These are phyloP conservation scores for Setaria italica DNA, from an alignment of 202 grass and related monocot species.

Conservation along the genomic window DNA sequence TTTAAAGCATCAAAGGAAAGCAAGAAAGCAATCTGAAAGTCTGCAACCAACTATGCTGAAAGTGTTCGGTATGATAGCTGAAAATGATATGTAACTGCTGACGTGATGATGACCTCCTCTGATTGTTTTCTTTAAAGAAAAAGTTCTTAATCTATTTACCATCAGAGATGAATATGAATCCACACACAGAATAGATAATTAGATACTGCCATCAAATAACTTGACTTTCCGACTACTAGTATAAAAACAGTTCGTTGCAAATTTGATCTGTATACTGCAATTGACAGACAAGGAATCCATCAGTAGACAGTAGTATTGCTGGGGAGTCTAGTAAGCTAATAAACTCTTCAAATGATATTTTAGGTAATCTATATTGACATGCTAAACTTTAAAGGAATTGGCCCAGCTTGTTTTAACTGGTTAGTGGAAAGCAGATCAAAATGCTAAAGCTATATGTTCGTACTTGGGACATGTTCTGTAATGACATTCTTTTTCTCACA, in stretches of 20 bases:
- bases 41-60: conserved; percentile 10
- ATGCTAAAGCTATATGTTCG: not conserved
- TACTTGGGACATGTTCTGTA: not conserved
- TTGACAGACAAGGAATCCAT: not conserved
- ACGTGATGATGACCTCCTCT: not conserved
- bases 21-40: conserved; percentile 6
- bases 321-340: not conserved
- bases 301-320: not conserved
- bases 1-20: conserved; percentile 9
- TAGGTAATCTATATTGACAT: not conserved
- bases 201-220: not conserved
- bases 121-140: conserved; percentile 26
- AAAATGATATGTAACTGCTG: conserved; percentile 15
- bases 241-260: not conserved
- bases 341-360: not conserved
- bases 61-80: conserved; percentile 23
- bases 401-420: not conserved
- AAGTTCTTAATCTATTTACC: not conserved
- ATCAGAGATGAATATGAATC: not conserved
- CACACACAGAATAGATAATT: not conserved
- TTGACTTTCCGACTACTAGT: not conserved
- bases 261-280: conserved; percentile 16
- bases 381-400: not conserved
- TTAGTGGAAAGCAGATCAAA: not conserved
- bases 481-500: conserved; percentile 20